A percentile compares a stretch with the other conserved stretches of the same genome.
Conservation (phyloP, 2,329 filamentous ascomycete genomes). For the Pestalotiopsis sp. region DNA sequence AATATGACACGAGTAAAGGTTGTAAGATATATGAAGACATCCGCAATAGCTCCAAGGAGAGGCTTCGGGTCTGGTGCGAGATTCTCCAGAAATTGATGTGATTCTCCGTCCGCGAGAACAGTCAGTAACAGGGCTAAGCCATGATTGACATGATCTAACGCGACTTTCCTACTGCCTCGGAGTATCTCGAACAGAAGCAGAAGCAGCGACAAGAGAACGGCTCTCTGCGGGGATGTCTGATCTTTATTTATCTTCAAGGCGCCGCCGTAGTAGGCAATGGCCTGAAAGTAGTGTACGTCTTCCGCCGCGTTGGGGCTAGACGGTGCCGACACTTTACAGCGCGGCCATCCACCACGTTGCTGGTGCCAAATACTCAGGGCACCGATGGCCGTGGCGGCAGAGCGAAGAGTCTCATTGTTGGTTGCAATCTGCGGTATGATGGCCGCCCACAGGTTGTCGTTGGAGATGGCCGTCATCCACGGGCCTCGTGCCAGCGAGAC, state of each 20-base stretch:
- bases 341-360: slow-evolving; percentile 13
- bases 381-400: slow-evolving; percentile 35
- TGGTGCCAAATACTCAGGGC: slow-evolving; percentile 29
- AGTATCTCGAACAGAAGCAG: slow-evolving; percentile 35
- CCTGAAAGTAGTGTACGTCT: slow-evolving; percentile 33
- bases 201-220: slow-evolving; percentile 34
- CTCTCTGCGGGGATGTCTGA: slow-evolving; percentile 28
- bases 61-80: slow-evolving; percentile 28
- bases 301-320: neutral
- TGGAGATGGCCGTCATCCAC: slow-evolving; percentile 30
- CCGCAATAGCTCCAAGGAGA: slow-evolving; percentile 25
- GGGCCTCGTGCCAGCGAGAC: slow-evolving; percentile 28
- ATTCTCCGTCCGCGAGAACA: slow-evolving; percentile 29
- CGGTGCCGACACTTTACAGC: slow-evolving; percentile 4
- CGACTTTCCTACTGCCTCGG: slow-evolving; percentile 31
- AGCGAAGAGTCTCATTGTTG: slow-evolving; percentile 27
- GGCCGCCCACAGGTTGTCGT: slow-evolving; percentile 29
- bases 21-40: slow-evolving; percentile 24
- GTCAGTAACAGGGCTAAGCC: slow-evolving; percentile 35
- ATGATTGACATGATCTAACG: slow-evolving; percentile 38
- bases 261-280: slow-evolving; percentile 37
- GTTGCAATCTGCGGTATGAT: slow-evolving; percentile 34
- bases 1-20: slow-evolving; percentile 26
- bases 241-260: slow-evolving; percentile 34
- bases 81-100: slow-evolving; percentile 12